These are phyloP conservation scores for Suillus hirtellus DNA, from an alignment of 768 basidiomycete genomes.

Conservation along the genomic window DNA sequence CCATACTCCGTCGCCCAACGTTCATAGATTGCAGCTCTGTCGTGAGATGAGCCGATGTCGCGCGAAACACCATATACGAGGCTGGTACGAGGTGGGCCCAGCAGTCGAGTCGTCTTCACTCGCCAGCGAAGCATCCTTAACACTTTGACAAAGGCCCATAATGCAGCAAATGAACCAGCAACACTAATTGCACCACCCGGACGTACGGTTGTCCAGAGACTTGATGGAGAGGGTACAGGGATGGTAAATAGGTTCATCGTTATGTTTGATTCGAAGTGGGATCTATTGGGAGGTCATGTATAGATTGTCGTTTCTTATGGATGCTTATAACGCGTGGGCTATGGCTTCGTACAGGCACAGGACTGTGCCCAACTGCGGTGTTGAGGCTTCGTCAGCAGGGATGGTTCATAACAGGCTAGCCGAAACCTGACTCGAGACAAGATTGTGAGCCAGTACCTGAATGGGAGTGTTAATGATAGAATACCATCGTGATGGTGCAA, in stretches of 20 bases:
- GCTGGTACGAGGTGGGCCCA: constrained; percentile 22
- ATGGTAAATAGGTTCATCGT: not conserved
- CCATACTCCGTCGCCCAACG: constrained; percentile 25
- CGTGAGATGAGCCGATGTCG: constrained; percentile 1
- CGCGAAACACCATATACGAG: constrained; percentile 21
- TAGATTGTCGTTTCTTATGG: not conserved
- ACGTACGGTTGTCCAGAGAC: not conserved
- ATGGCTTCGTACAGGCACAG: not conserved
- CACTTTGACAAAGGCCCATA: not conserved
- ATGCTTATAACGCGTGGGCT: not conserved
- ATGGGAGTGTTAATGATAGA: not conserved
- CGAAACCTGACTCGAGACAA: not conserved
- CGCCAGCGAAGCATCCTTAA: not conserved
- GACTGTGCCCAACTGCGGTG: no score
- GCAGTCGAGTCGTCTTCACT: constrained; percentile 17
- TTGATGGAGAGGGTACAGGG: not conserved
- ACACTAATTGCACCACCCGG: not conserved
- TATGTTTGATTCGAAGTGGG: not conserved
- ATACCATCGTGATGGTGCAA: not conserved
- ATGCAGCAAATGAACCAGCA: not conserved
- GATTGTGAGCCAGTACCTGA: not conserved
- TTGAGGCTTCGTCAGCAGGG: no score
- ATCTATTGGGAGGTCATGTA: not conserved
- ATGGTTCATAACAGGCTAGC: not conserved
- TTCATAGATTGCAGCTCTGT: constrained; percentile 20